Evolutionary conservation across 768 basidiomycete genomes (phyloP), one percentile per base, ranked within the genome.

Genomic region (Suillus bovinus): DNA sequence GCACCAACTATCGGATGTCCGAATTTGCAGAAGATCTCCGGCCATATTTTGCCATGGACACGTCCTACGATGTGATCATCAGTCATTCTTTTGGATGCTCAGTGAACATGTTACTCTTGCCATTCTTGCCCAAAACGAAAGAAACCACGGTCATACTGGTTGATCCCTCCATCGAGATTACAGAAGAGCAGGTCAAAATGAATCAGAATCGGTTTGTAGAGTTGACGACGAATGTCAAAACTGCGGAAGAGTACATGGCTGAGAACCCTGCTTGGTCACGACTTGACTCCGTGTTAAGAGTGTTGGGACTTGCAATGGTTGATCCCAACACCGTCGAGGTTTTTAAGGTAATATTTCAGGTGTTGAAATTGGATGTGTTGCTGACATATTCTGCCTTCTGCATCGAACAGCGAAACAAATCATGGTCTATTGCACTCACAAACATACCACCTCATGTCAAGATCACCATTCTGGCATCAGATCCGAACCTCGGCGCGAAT

Each of bases 261-360:
- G 63, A 67, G 31, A 66, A 72, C 22, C 70, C 70, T 2, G 24
- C 58, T 53, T 74, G 68, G 72, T 62, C 13, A 55, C 59, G 1
- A 53, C 66, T 42, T 63, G 70, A 20, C 24, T 17, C 3, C 29
- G 65, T 11, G 62, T 55, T 42, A 59, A 44, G 33, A 70, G 10
- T 69, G 1, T 53, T 60, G n/a, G 60, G 39, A 38, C 16, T 69
- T 27, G 49, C 31, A 0, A 33, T 47, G 38, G 2, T 68, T 66
- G 41, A 67, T 64, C 4, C 2, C 27, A 16, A 8, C 29, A 3
- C 14, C 13, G 3, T 53, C 29, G 24, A 58, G 33, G 20, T 53
- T 8, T 57, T 41, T 3, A 13, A 13, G 42, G 61, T 41, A 22
- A 41, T 17, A 16, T 9, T 63, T 7, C 5, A 29, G 27, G n/a